Evolutionary conservation across 257 asterid genomes (phyloP).

Genomic region (Verbascum thapsus): DNA sequence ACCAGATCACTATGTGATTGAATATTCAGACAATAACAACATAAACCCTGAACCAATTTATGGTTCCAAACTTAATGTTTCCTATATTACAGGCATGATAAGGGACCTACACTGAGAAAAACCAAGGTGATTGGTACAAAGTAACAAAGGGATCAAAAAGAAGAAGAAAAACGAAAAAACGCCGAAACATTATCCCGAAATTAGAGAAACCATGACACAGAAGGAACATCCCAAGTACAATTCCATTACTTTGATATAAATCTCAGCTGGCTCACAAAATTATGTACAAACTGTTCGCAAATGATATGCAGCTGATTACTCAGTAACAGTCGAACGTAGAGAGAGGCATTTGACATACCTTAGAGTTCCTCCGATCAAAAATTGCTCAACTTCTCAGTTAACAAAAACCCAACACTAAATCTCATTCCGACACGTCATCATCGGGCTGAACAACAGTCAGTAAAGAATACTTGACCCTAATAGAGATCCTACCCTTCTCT

Average conservation of each 20-base stretch:
- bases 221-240: conserved; percentile 13
- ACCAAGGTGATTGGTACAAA: not conserved
- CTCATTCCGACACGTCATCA: conserved; percentile 51
- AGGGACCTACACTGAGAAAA: conserved; percentile 27
- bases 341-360: conserved; percentile 1
- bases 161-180: not conserved
- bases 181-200: not conserved
- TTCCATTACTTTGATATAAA: conserved; percentile 2
- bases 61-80: conserved; percentile 3
- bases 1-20: not conserved
- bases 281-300: conserved; percentile 23
- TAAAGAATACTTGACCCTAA: conserved; percentile 79
- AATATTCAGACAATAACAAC: conserved; percentile 16
- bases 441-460: conserved; percentile 76
- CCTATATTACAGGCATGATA: conserved; percentile 17
- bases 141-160: conserved; percentile 1
- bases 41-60: conserved; percentile 22
- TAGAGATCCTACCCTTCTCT: conserved; percentile 84
- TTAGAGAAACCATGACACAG: not conserved
- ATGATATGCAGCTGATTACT: conserved; percentile 8
- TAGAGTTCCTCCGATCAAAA: not conserved
- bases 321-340: conserved; percentile 1
- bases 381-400: conserved; percentile 19
- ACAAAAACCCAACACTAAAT: conserved; percentile 19
- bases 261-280: conserved; percentile 17